These are phyloP conservation scores for Coemansia sp. DNA, from an alignment of 192 early-diverging fungal species.

Conservation along the genomic window DNA sequence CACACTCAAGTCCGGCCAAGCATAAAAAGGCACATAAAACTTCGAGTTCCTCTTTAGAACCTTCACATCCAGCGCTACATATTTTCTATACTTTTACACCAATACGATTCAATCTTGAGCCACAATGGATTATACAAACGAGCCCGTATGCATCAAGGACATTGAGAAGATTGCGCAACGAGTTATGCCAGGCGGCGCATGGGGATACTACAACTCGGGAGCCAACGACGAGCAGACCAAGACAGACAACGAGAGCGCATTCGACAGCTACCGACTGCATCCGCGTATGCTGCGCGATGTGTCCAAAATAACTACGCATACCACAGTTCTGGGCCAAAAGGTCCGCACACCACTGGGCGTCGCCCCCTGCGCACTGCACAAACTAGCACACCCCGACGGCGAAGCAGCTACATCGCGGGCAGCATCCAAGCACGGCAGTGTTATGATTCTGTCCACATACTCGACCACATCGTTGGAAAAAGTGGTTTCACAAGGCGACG, in stretches of 20 bases:
- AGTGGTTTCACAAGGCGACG: slow-evolving; percentile 54
- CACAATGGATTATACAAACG: slow-evolving; percentile 15
- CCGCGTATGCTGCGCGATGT: slow-evolving; percentile 78
- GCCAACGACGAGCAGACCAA: slow-evolving; percentile 58
- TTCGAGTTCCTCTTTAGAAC: background rate
- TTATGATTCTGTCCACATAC: slow-evolving; percentile 65
- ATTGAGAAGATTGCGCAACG: slow-evolving; percentile 40
- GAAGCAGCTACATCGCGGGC: slow-evolving; percentile 68
- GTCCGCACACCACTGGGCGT: slow-evolving; percentile 70
- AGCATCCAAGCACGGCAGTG: slow-evolving; percentile 37
- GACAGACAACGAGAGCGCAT: slow-evolving; percentile 48
- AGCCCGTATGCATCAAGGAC: slow-evolving; percentile 54
- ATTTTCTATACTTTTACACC: slow-evolving; percentile 2
- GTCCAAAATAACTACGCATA: slow-evolving; percentile 60
- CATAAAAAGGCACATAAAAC: background rate
- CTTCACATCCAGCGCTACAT: background rate
- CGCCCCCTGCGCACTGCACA: slow-evolving; percentile 76
- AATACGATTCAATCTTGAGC: background rate
- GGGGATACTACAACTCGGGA: slow-evolving; percentile 60
- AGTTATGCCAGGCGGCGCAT: slow-evolving; percentile 41
- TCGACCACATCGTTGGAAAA: slow-evolving; percentile 67
- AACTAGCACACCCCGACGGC: slow-evolving; percentile 66
- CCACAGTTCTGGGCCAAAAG: slow-evolving; percentile 61
- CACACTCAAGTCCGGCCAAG: no score
- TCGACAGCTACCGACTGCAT: slow-evolving; percentile 48